phyloP scores from a whole-genome alignment of 208 protist genomes.

The Plasmodiophora brassicae region DNA sequence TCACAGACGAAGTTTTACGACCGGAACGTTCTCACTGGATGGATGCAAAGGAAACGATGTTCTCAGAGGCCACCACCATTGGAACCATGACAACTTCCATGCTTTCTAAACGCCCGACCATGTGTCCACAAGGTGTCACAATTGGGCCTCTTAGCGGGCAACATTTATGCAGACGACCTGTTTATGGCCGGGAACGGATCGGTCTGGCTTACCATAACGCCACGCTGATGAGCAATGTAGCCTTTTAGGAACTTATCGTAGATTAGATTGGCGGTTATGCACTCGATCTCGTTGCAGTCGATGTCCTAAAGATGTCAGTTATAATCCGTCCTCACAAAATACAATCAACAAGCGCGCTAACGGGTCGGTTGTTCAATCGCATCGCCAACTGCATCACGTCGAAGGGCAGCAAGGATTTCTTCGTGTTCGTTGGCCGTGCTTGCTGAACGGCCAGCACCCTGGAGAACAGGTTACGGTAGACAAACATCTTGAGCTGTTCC shows the following conservation, averaged over 20 bases:
- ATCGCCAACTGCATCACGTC: background rate
- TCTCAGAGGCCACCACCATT: too few species aligned
- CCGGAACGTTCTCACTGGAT: too few species aligned
- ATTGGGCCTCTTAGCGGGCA: too few species aligned
- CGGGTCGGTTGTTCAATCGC: background rate
- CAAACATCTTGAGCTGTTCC: constrained; percentile 12
- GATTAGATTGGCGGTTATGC: constrained; percentile 15
- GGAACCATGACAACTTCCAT: too few species aligned
- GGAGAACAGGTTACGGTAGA: constrained; percentile 8
- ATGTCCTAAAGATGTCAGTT: background rate
- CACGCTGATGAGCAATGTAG: constrained; percentile 27
- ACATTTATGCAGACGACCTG: background rate
- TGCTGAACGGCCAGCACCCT: background rate
- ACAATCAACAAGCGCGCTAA: background rate
- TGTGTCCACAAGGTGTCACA: too few species aligned
- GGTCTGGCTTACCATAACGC: constrained; percentile 25
- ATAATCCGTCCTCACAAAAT: too few species aligned
- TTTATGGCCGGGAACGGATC: constrained; percentile 8
- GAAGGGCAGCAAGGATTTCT: constrained; percentile 7
- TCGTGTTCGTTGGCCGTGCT: background rate
- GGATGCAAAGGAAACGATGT: too few species aligned
- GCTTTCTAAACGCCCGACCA: too few species aligned
- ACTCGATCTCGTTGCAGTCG: constrained; percentile 9
- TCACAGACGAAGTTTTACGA: too few species aligned
- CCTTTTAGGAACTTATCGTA: constrained; percentile 24